These are phyloP conservation scores for Volutella citrinella DNA, from an alignment of 2,329 filamentous ascomycete genomes.

Conservation along the genomic window DNA sequence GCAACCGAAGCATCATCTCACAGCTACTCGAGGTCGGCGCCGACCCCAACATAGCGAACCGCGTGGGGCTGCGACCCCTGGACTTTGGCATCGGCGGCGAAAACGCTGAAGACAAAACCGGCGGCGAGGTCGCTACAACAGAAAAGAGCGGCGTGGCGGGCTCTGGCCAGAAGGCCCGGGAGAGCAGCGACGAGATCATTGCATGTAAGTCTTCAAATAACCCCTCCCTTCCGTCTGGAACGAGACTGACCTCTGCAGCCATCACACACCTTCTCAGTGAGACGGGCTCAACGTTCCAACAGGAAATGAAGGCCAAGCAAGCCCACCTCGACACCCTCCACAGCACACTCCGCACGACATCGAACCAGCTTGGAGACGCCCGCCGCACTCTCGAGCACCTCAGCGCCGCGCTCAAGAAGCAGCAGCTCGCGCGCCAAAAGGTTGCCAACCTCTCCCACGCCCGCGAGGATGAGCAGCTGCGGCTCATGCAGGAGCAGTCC, in stretches of 20 bases:
- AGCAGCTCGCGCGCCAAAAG: conserved; percentile 66
- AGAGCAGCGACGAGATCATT: conserved; percentile 78
- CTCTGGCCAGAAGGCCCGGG: conserved; percentile 56
- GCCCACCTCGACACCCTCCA: conserved; percentile 79
- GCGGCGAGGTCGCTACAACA: conserved; percentile 37
- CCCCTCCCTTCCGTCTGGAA: background rate
- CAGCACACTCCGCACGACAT: conserved; percentile 74
- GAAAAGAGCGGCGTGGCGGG: conserved; percentile 44
- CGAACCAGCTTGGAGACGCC: conserved; percentile 73
- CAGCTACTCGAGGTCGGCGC: conserved; percentile 94
- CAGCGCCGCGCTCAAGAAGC: conserved; percentile 61
- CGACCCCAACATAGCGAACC: conserved; percentile 87
- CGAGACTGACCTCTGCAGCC: conserved; percentile 41
- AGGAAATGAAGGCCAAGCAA: conserved; percentile 81
- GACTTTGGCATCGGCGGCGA: conserved; percentile 90
- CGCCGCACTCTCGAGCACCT: conserved; percentile 70
- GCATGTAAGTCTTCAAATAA: conserved; percentile 56
- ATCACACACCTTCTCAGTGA: conserved; percentile 80
- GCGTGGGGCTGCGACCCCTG: conserved; percentile 81
- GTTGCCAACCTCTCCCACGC: conserved; percentile 76
- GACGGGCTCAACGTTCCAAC: conserved; percentile 74
- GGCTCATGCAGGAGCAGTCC: conserved; percentile 40
- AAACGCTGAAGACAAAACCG: conserved; percentile 40
- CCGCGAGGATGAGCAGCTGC: conserved; percentile 65
- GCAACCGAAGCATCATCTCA: conserved; percentile 93